Evolutionary conservation across 305 asterid species (phyloP), one percentile per base, ranked within the genome.

Genomic region (Euphrasia arctica): DNA sequence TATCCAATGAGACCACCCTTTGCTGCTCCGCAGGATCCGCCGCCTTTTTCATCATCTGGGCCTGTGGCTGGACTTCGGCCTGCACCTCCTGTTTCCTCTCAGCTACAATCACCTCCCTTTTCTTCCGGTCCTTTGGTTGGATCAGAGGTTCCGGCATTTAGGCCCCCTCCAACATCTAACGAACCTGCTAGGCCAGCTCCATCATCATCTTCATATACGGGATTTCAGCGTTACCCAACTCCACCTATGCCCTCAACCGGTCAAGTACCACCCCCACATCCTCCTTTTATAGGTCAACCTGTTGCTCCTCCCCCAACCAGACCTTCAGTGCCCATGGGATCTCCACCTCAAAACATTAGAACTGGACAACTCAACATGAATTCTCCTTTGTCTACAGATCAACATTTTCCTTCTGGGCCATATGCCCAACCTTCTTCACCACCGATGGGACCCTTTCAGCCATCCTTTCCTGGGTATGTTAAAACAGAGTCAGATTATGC

Each of bases 11-110:
- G 94, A 75, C 86, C 91, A 45, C 92, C 93, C 52, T 87, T 90
- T 73, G 78, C 86, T 73, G 80, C 84, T 70, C 84, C 81, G 15
- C 90, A 61, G 61, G 75, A 78, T 76, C 42, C 88, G 11, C 67
- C 82, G 50, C 95, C 98, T 57, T 87, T 85, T 79, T 57, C 77
- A 56, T 78, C 95, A 55, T 76, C 95, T 60, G 82, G 82, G 70
- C 95, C 93, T 27, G 82, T 78, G 65, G 74, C 67, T 74, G 89
- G 96, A 72, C 78, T 87, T 69, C 77, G 88, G 77, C 85, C 90
- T 64, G 75, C 71, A 52, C 82, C 85, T 69, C 82, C 87, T 32
- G 13, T 75, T 52, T 51, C 83, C 57, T 75, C 92, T 68, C 82
- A 76, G 72, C 42, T 69, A 51, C 75, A 70, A 60, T 22, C 78